Evolutionary conservation across 768 basidiomycete species (phyloP), one percentile per base, ranked within the genome.

Genomic region (Rhizopogon rudus): DNA sequence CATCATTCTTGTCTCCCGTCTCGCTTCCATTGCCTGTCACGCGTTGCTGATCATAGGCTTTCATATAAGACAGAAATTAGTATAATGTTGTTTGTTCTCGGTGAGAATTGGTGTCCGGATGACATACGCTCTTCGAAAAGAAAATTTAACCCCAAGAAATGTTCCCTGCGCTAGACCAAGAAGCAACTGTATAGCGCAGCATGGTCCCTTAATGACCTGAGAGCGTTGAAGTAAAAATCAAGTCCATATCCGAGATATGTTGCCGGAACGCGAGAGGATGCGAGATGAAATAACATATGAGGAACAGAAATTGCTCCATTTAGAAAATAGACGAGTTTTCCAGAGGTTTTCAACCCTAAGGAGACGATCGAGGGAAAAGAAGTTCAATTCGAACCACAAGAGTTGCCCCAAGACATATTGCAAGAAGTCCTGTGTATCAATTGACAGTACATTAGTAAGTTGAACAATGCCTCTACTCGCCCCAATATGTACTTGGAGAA

Each of bases 1-100:
- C 48, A 49, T 49, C 48, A 49, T 49, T 49, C 48, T 49, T 37
- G 35, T 25, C 22, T 35, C 31, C 39, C 48, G 22, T 37, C 20
- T 8, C 9, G 20, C 68, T 69, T 69, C 68, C 68, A 69, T 69
- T 69, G 61, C 61, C 57, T 58, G 49, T 55, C 70, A 71, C 66
- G 63, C 68, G 61, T 16, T 28, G 56, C 60, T 60, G 61, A 62
- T 63, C 69, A 66, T 57, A 67, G 43, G 46, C 42, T 45, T 55
- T 57, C 62, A 61, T n/a, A 52, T 54, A 62, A 46, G 52, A 60
- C 48, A 60, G 58, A 64, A 57, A 39, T 54, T 60, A 60, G 54
- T 20, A 57, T 59, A 52, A 25, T 35, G 56, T 48, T 62, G 37
- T 66, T 66, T 66, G 66, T 57, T 31, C 45, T 60, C 68, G 68